Evolutionary conservation across 2,329 filamentous ascomycete species (phyloP), one percentile per base, ranked within the genome.

Genomic region (Ophiocordyceps robertsii): DNA sequence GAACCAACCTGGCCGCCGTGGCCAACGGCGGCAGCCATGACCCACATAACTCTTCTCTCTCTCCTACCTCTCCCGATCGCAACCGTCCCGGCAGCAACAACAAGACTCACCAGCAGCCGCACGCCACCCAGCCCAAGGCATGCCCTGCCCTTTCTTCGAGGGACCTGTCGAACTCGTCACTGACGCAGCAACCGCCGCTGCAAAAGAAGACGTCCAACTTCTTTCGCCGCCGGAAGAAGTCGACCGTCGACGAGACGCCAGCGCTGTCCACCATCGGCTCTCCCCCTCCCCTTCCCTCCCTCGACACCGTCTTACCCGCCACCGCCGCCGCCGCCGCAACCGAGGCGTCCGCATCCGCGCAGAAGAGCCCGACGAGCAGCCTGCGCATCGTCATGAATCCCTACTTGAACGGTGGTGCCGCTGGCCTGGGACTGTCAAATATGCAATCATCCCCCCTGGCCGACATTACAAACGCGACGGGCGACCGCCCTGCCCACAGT

Each of bases 171-270:
- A 61, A 62, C 6, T 62, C 62, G 24, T 62, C 62, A 19, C 61
- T 64, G 42, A 70, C 70, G 30, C 65, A 69, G 40, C 67, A 68
- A 14, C 67, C 70, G 44, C 63, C 67, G 17, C 66, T 95, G 41
- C 84, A 85, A 53, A 95, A 95, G 68, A 95, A 95, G 61, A 77
- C 86, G 4, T 93, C 90, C 1, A 90, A 87, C 0, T 96, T 98
- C 65, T 96, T 96, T 66, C 77, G 92, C 47, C 75, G 92, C 46
- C 77, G 89, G 48, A 96, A 96, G 74, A 93, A 90, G 72, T 95
- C 89, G 6, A 64, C 87, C 30, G 75, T 78, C 13, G 88, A 93
- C 48, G 71, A 76, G 19, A 72, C 72, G 33, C 78, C 82, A 30
- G 78, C 82, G 9, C 61, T 80, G 29, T 73, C 73, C 1, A 52